Evolutionary conservation across 805 yeast species (phyloP), one percentile per base, ranked within the genome.

Genomic region (Metschnikowia proteae): DNA sequence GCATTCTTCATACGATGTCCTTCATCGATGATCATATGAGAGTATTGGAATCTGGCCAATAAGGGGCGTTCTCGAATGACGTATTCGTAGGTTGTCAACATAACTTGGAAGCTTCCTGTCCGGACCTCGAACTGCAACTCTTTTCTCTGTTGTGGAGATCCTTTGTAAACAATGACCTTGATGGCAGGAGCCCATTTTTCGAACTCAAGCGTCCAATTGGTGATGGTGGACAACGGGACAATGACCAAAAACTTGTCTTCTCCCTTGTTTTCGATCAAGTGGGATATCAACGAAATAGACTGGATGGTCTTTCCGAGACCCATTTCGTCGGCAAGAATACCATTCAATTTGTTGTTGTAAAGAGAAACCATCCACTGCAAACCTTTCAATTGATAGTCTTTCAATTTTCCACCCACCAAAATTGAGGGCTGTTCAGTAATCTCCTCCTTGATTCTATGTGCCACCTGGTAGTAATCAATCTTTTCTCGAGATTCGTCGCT

Each of bases 1-100:
- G 90, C 75, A 61, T 87, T 87, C 63, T 87, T 87, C 90, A 87
- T 84, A 69, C 95, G 76, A 66, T 87, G 96, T 66, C 96, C 96
- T 74, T 87, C 96, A 73, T 87, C 96, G 56, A 87, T 87, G 55
- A 87, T 86, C 92, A 87, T 87, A 64, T 88, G 92, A 37, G 86
- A 85, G 83, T 91, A 87, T 54, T 79, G 79, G 56, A 84, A 80
- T 59, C 83, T 84, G 28, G 83, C 68, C 58, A 87, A 70, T 22
- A 87, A 60, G 4, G 90, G 84, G 53, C 88, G 79, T 61, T 87
- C 96, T 60, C 85, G 78, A 54, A 87, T 85, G 54, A 87, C 81
- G 60, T 87, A 87, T 67, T 87, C 96, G 61, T 82, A 87, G 3
- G 96, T 87, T 2, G 96, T 87, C 60, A 87, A 74, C 50, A 87